A percentile compares a stretch with the other conserved stretches of the same genome.
Evolutionary conservation across 2,329 filamentous ascomycete species (phyloP).

Genomic region (Colletotrichum neosansevieriae): DNA sequence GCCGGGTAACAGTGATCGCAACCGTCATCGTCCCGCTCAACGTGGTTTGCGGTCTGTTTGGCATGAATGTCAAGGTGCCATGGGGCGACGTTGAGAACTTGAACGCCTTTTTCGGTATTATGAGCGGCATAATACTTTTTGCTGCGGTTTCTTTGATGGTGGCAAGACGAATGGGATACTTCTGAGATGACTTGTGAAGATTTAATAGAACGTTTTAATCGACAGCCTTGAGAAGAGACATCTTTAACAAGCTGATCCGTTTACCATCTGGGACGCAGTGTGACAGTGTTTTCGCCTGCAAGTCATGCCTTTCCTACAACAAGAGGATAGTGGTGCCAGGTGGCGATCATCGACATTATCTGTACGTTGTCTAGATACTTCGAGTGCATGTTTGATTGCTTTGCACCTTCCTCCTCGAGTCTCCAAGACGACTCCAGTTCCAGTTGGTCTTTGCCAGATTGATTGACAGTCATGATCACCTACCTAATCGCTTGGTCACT

Average conservation of each 20-base stretch:
- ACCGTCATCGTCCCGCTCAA: slow-evolving; percentile 98
- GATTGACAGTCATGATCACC: neutral
- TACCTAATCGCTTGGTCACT: neutral
- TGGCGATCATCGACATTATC: too few species aligned
- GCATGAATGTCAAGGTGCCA: slow-evolving; percentile 86
- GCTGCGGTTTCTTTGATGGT: slow-evolving; percentile 57
- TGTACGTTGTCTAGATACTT: too few species aligned
- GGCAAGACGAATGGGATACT: slow-evolving; percentile 22
- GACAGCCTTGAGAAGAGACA: neutral
- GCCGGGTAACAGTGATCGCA: slow-evolving; percentile 94
- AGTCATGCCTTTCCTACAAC: too few species aligned
- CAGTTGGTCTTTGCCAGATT: neutral
- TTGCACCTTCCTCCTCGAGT: too few species aligned
- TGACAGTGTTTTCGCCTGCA: too few species aligned
- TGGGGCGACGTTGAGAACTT: slow-evolving; percentile 67
- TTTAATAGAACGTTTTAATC: neutral
- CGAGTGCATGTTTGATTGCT: too few species aligned
- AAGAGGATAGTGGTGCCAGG: too few species aligned
- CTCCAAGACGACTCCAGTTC: too few species aligned
- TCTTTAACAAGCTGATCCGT: too few species aligned
- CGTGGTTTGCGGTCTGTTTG: slow-evolving; percentile 86
- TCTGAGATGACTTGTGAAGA: neutral
- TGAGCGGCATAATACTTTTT: slow-evolving; percentile 65
- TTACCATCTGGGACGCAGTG: too few species aligned
- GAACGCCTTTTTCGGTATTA: slow-evolving; percentile 63